Conservation (phyloP, 2,329 filamentous ascomycete genomes). For the Anthostomella pinea region DNA sequence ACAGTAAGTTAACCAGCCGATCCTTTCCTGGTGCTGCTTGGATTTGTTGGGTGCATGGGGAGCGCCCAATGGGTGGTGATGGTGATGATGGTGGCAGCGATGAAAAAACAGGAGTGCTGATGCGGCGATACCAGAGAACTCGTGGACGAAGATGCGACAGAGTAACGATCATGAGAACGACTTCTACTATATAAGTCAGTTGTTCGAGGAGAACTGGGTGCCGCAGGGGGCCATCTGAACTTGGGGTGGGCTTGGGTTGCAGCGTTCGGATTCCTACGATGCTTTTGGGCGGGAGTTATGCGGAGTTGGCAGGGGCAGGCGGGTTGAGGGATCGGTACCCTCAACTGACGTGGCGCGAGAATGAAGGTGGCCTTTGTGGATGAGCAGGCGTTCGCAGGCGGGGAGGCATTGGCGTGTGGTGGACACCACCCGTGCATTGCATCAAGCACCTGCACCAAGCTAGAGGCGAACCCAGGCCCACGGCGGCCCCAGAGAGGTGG, state of each 20-base stretch:
- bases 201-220: slow-evolving; percentile 56
- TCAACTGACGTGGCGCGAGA: too few relatives aligned
- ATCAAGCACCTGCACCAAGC: slow-evolving; percentile 8
- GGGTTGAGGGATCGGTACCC: too few relatives aligned
- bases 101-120: slow-evolving; percentile 16
- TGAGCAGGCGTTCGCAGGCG: too few relatives aligned
- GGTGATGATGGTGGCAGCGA: slow-evolving; percentile 1
- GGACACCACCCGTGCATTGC: slow-evolving; percentile 8
- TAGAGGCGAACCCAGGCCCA: too few relatives aligned
- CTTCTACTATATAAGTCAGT: slow-evolving; percentile 58
- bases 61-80: too few relatives aligned
- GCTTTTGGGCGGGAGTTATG: slow-evolving; percentile 1
- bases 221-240: slow-evolving; percentile 38
- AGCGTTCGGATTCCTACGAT: too few relatives aligned
- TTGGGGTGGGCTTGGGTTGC: too few relatives aligned
- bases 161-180: slow-evolving; percentile 50
- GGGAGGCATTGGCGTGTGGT: background rate
- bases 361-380: background rate
- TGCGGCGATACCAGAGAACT: slow-evolving; percentile 28
- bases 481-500: too few relatives aligned
- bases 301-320: too few relatives aligned
- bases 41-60: background rate
- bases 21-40: too few relatives aligned
- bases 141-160: slow-evolving; percentile 47
- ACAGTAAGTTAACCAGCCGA: slow-evolving; percentile 39